Evolutionary conservation across 352 stramenopile genomes (phyloP).

Genomic region (Hyaloperonospora brassicae): DNA sequence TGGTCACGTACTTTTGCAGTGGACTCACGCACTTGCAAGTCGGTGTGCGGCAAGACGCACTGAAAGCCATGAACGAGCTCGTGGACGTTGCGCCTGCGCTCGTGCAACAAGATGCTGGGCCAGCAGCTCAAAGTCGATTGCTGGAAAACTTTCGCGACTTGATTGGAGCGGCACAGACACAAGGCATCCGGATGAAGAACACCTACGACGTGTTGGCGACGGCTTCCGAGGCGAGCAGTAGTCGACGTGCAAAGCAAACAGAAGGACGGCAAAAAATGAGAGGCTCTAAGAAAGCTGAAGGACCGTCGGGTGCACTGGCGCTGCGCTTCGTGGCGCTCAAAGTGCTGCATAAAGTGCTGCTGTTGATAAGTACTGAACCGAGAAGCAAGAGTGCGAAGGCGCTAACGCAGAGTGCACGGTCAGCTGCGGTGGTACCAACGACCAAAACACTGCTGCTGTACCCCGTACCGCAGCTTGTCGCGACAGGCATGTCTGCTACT

Average conservation of each 20-base stretch:
- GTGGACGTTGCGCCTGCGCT: constrained; percentile 55
- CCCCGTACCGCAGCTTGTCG: constrained; percentile 28
- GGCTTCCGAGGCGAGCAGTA: constrained; percentile 9
- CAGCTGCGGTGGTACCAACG: constrained; percentile 12
- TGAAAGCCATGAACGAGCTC: constrained; percentile 57
- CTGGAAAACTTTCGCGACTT: constrained; percentile 78
- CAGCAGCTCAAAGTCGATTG: constrained; percentile 50
- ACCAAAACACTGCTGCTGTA: constrained; percentile 55
- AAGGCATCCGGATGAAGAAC: constrained; percentile 74
- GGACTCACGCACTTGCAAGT: constrained; percentile 73
- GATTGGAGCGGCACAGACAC: constrained; percentile 48
- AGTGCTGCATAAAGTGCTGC: constrained; percentile 57
- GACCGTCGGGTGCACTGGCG: constrained; percentile 32
- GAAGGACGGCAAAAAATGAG: constrained; percentile 11
- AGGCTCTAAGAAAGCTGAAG: constrained; percentile 38
- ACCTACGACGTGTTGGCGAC: constrained; percentile 52
- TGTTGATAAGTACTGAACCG: constrained; percentile 32
- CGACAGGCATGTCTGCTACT: constrained; percentile 24
- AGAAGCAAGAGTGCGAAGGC: background rate
- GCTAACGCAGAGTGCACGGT: constrained; percentile 2
- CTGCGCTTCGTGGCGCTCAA: constrained; percentile 54
- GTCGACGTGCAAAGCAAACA: constrained; percentile 1
- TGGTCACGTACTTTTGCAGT: constrained; percentile 73
- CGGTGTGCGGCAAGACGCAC: constrained; percentile 62
- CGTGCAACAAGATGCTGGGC: constrained; percentile 40